A percentile compares a stretch with the other conserved stretches of the same genome.
Evolutionary conservation across 129 eudicot genomes (phyloP).

Genomic region (Pulicaria dysenterica): DNA sequence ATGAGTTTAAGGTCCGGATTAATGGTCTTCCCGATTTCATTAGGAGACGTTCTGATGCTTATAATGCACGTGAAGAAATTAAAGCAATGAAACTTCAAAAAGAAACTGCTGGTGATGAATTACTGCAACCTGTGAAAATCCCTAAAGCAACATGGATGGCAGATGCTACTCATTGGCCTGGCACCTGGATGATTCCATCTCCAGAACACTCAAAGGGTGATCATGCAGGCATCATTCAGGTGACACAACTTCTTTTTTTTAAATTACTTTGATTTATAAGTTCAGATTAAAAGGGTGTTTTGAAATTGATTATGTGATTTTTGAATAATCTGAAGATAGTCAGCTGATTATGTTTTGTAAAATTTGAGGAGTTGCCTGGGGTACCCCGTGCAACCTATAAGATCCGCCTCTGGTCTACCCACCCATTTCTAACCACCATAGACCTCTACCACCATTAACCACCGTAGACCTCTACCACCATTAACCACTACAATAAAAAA

Average conservation of each 20-base stretch:
- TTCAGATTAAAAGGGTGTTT: too few relatives aligned
- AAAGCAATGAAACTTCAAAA: constrained; percentile 64
- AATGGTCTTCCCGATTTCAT: constrained; percentile 66
- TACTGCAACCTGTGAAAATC: constrained; percentile 50
- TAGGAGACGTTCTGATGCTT: constrained; percentile 74
- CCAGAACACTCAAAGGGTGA: constrained; percentile 66
- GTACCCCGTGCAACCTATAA: too few relatives aligned
- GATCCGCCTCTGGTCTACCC: too few relatives aligned
- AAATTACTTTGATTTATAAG: neutral
- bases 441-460: too few relatives aligned
- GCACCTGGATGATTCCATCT: constrained; percentile 58
- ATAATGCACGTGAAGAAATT: constrained; percentile 65
- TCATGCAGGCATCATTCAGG: constrained; percentile 77
- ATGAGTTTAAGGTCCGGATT: constrained; percentile 72
- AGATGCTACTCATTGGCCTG: constrained; percentile 80
- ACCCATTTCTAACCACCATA: too few relatives aligned
- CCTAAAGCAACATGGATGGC: constrained; percentile 80
- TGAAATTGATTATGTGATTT: too few relatives aligned
- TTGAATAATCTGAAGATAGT: too few relatives aligned
- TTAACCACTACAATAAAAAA: too few relatives aligned
- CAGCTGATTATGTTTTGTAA: constrained; percentile 1
- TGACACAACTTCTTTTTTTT: constrained; percentile 1
- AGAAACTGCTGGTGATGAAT: constrained; percentile 52
- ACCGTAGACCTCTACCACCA: too few relatives aligned
- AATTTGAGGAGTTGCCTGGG: too few relatives aligned